A percentile compares a stretch with the other conserved stretches of the same genome.
Conservation (phyloP, 164 flowering plant species). For the Echeveria elegans region DNA sequence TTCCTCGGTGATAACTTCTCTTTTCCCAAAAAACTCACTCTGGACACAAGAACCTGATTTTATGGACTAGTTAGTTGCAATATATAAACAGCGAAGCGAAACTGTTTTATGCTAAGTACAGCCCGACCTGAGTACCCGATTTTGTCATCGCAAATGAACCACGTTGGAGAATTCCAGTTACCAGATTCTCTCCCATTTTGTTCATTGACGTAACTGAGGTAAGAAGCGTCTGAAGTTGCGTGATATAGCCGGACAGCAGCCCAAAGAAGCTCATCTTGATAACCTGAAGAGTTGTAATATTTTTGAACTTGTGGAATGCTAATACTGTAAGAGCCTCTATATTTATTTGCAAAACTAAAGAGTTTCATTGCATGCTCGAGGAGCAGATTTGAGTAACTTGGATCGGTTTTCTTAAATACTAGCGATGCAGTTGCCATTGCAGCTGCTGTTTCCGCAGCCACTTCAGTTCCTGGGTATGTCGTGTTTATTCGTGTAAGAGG, state of each 20-base stretch:
- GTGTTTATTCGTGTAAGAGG: constrained; percentile 26
- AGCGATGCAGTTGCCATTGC: constrained; percentile 41
- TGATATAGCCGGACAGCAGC: constrained; percentile 29
- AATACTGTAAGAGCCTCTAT: constrained; percentile 23
- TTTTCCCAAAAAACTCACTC: constrained; percentile 16
- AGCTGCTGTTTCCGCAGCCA: constrained; percentile 43
- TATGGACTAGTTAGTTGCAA: background rate
- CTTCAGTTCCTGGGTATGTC: constrained; percentile 26
- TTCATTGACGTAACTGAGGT: constrained; percentile 20
- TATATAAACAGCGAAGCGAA: background rate
- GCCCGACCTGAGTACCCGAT: constrained; percentile 20
- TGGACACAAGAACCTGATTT: constrained; percentile 25
- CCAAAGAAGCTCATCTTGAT: constrained; percentile 27
- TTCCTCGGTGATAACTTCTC: constrained; percentile 1
- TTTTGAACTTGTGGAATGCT: constrained; percentile 20
- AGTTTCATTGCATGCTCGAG: constrained; percentile 25
- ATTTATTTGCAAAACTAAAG: constrained; percentile 24
- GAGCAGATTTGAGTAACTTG: constrained; percentile 23
- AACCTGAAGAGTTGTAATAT: constrained; percentile 24
- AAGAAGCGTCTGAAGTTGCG: constrained; percentile 21
- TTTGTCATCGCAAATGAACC: constrained; percentile 38
- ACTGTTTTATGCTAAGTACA: background rate
- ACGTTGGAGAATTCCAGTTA: constrained; percentile 20
- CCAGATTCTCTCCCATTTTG: constrained; percentile 18
- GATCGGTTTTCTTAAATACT: constrained; percentile 22